phyloP scores from a whole-genome alignment of 2,329 filamentous ascomycete genomes.

The Verruconis gallopava region DNA sequence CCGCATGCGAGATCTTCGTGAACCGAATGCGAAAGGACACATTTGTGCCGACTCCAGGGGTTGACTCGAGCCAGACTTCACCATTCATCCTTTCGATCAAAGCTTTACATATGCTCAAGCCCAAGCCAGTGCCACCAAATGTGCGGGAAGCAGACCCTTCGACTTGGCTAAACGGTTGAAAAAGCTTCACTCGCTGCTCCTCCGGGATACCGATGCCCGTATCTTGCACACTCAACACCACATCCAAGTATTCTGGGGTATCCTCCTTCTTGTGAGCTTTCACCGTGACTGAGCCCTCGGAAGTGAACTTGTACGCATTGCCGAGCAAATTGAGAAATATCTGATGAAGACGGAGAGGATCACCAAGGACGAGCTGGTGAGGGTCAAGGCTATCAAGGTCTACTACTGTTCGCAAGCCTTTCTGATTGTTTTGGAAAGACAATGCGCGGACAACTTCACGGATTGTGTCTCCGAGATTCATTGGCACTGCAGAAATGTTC shows the following conservation, averaged over 20 bases:
- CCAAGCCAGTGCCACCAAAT: slow-evolving; percentile 83
- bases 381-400: slow-evolving; percentile 34
- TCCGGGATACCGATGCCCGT: slow-evolving; percentile 84
- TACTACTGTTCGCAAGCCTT: slow-evolving; percentile 46
- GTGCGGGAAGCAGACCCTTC: slow-evolving; percentile 82
- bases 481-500: slow-evolving; percentile 45
- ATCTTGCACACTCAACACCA: slow-evolving; percentile 78
- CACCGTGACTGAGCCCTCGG: slow-evolving; percentile 74
- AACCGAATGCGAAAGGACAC: slow-evolving; percentile 76
- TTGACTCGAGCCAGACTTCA: slow-evolving; percentile 67
- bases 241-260: slow-evolving; percentile 53
- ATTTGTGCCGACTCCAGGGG: slow-evolving; percentile 55
- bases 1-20: slow-evolving; percentile 61
- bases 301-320: slow-evolving; percentile 91
- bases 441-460: slow-evolving; percentile 50
- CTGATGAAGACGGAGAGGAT: slow-evolving; percentile 38
- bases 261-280: slow-evolving; percentile 61
- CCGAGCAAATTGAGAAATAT: slow-evolving; percentile 67
- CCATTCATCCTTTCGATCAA: slow-evolving; percentile 86
- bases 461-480: slow-evolving; percentile 44
- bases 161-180: slow-evolving; percentile 85
- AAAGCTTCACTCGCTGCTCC: slow-evolving; percentile 71
- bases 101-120: slow-evolving; percentile 87
- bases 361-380: slow-evolving; percentile 39
- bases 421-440: slow-evolving; percentile 49